A percentile compares a stretch with the other conserved stretches of the same genome.
phyloP scores from a whole-genome alignment of 805 yeast species.

The Metschnikowia orientalis region DNA sequence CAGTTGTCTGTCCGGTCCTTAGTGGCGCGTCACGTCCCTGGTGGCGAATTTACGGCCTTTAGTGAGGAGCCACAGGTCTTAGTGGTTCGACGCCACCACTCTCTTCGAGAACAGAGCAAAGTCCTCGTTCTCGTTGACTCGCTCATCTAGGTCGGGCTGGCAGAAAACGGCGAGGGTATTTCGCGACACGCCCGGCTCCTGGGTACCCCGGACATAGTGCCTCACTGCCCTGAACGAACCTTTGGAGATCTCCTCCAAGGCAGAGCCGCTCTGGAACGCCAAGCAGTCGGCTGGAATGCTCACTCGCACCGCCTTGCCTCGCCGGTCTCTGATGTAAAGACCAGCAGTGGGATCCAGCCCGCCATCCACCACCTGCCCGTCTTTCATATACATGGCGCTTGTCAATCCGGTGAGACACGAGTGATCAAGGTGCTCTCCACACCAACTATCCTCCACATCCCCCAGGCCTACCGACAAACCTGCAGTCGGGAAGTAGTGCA shows the following conservation, averaged over 20 bases:
- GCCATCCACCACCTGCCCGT: slow-evolving; percentile 19
- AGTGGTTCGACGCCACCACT: slow-evolving; percentile 25
- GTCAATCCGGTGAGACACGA: slow-evolving; percentile 58
- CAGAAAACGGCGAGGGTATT: slow-evolving; percentile 60
- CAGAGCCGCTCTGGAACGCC: slow-evolving; percentile 60
- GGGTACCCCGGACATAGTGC: slow-evolving; percentile 49
- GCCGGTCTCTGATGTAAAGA: slow-evolving; percentile 45
- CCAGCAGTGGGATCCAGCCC: slow-evolving; percentile 47
- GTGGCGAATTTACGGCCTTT: too few relatives aligned
- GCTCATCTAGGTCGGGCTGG: slow-evolving; percentile 53
- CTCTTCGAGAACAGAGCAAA: slow-evolving; percentile 48
- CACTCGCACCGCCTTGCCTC: slow-evolving; percentile 44
- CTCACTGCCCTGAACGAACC: slow-evolving; percentile 54
- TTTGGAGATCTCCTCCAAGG: slow-evolving; percentile 48
- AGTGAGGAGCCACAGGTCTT: neutral
- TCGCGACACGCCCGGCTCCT: slow-evolving; percentile 34
- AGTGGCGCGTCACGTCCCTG: slow-evolving; percentile 3
- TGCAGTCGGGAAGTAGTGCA: slow-evolving; percentile 47
- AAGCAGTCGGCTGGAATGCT: slow-evolving; percentile 50
- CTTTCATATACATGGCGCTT: slow-evolving; percentile 48
- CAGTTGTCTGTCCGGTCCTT: too few relatives aligned
- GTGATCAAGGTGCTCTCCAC: slow-evolving; percentile 60
- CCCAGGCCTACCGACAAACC: slow-evolving; percentile 23
- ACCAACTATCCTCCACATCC: slow-evolving; percentile 37
- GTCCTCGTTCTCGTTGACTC: slow-evolving; percentile 40